A percentile compares a stretch with the other conserved stretches of the same genome.
Evolutionary conservation across 768 basidiomycete genomes (phyloP).

Genomic region (Coprinopsis cinerea): DNA sequence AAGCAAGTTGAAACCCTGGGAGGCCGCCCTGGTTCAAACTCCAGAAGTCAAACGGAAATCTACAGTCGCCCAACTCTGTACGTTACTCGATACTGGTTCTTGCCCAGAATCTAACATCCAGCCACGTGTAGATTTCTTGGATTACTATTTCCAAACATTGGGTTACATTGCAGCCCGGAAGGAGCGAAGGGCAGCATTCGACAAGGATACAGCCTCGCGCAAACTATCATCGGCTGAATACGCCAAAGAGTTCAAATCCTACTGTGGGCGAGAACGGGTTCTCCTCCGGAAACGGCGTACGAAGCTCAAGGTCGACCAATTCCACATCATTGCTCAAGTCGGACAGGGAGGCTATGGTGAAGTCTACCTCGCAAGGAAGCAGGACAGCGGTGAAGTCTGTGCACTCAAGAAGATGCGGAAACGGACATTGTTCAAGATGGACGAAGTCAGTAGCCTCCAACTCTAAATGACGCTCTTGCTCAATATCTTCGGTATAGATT

Average conservation of each 20-base stretch:
- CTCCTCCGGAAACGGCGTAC: constrained; percentile 87
- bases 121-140: constrained; percentile 73
- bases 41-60: constrained; percentile 91
- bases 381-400: constrained; percentile 93
- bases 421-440: constrained; percentile 94
- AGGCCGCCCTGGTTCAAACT: constrained; percentile 77
- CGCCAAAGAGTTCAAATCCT: constrained; percentile 82
- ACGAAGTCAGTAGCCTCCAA: constrained; percentile 56
- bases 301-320: constrained; percentile 89
- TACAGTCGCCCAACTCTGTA: constrained; percentile 95
- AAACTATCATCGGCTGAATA: constrained; percentile 51
- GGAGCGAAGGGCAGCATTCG: constrained; percentile 77
- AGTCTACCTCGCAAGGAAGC: constrained; percentile 92
- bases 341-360: constrained; percentile 99
- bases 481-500: constrained; percentile 44
- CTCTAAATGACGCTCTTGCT: background rate
- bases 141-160: constrained; percentile 95
- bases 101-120: background rate
- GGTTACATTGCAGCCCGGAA: constrained; percentile 86
- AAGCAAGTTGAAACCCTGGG: constrained; percentile 68
- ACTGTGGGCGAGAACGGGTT: constrained; percentile 91
- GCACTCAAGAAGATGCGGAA: constrained; percentile 98
- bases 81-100: constrained; percentile 19
- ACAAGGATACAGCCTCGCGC: constrained; percentile 72
- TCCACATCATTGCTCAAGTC: constrained; percentile 97